Evolutionary conservation across 1,139 yeast species (phyloP).

Genomic region (Saccharomyces hybrid): DNA sequence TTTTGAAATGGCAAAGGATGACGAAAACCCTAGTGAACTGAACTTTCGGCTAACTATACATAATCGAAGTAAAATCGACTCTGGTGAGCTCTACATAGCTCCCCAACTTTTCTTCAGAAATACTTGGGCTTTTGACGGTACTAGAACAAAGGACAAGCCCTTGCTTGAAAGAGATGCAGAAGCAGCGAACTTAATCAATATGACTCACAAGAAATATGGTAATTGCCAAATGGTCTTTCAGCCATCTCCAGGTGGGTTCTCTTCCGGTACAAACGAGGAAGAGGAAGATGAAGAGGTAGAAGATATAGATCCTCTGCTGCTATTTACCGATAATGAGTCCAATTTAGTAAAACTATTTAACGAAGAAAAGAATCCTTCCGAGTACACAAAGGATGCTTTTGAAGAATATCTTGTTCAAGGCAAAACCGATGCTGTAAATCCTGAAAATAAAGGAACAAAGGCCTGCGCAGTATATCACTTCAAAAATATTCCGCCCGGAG

Average conservation of each 20-base stretch:
- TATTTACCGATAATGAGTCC: constrained; percentile 88
- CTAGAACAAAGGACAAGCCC: constrained; percentile 57
- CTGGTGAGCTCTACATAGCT: constrained; percentile 80
- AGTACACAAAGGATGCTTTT: constrained; percentile 82
- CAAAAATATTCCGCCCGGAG: constrained; percentile 78
- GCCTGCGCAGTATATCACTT: constrained; percentile 78
- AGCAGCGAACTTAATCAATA: constrained; percentile 41
- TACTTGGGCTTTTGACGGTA: constrained; percentile 73
- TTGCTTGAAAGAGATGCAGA: constrained; percentile 37
- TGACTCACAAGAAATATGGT: constrained; percentile 69
- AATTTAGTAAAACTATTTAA: constrained; percentile 65
- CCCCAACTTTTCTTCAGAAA: constrained; percentile 87
- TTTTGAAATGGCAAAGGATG: constrained; percentile 86
- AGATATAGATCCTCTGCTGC: constrained; percentile 56
- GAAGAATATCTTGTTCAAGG: constrained; percentile 72
- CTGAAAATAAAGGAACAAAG: constrained; percentile 61
- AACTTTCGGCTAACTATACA: constrained; percentile 83
- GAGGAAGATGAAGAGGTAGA: constrained; percentile 40
- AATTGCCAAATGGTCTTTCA: constrained; percentile 65
- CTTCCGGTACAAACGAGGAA: constrained; percentile 8
- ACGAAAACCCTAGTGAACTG: constrained; percentile 72
- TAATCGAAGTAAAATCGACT: constrained; percentile 62
- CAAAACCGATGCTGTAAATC: constrained; percentile 56
- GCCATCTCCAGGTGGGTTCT: constrained; percentile 70
- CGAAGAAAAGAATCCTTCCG: constrained; percentile 42